Base-by-base conservation (phyloP, 495 filamentous ascomycete genomes). In the Evansstolkia leycettana region DNA sequence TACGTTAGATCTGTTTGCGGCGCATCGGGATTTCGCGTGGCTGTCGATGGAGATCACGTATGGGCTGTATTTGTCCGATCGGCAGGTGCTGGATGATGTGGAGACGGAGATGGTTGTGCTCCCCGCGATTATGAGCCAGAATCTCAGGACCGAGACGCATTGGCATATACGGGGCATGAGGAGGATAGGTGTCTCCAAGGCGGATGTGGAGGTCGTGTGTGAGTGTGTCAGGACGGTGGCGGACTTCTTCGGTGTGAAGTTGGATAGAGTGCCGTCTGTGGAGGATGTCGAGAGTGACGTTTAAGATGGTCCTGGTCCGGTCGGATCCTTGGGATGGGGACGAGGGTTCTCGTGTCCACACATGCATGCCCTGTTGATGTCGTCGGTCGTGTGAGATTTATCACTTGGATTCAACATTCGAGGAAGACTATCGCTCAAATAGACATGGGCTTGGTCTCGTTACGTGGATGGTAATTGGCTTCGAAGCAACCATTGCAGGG, bases 111-210 rank as follows among this genome's bases (percentile, higher is more conserved):
- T 72, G 20, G 54, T 72, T 0, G 59, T 66, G 1, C 42, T 70
- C 11, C 45, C 63, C 1, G 57, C 53, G 0, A 68, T 75, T 20
- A 72, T 72, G 62, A 58, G 61, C n/a, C 68, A 72, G 48, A 62
- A 65, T 41, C 38, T 72, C n/a, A 44, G 44, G 14, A 39, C 44
- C 2, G 48, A 62, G 42, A 70, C 66, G 3, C 50, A 54, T 7
- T 73, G 69, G 67, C 69, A 75, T 54, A 44, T 72, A 5, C 44
- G 67, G 35, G 67, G 68, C 0, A 45, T 43, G 9, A 49, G 65
- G 29, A 44, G 66, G 44, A 37, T 72, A 7, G 69, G 66, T 0
- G 47, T 70, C 0, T 57, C 52, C 17, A 44, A 45, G 35, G 47
- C 60, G 12, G 67, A 72, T 45, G 55, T 64, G 2, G 51, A 70